Evolutionary conservation across 2,329 filamentous ascomycete species (phyloP), one percentile per base, ranked within the genome.

Genomic region (Fusarium concolor): DNA sequence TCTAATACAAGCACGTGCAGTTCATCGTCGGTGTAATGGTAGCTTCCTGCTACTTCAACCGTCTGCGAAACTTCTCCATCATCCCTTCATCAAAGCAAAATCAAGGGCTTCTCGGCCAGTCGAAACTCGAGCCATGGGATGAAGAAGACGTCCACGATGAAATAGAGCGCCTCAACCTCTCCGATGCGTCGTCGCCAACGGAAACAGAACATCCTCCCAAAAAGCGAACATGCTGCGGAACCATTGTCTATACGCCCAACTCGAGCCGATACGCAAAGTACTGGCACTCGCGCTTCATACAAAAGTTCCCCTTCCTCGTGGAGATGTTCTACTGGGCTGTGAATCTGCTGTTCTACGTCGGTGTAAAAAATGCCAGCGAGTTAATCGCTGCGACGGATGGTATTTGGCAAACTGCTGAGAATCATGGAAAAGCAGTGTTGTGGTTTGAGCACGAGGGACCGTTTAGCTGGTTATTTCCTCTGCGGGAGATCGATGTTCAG

Each of bases 251-350:
- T 59, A 89, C 83, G 8, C 87, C 87, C 12, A 89, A 89, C 71
- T 86, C 87, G 4, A 85, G 85, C 5, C 83, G 86, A n/a, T 91
- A 89, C 76, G 82, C 84, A 38, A 81, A 85, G 62, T 78, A 90
- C 74, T 75, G 85, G 47, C 89, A 90, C 75, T 89, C 86, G 63
- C 82, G 88, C 26, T 82, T 91, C 56, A 80, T 91, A 60, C 86
- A 90, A 75, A 89, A 89, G 73, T 90, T 78, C 33, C 89, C 90
- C 6, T 92, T 92, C 74, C 76, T 92, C 55, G 84, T 92, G 47
- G 89, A 92, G 76, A 91, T 92, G 88, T 91, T 91, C 76, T 92
- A 92, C 79, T 92, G 89, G 89, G 82, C 85, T 42, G 82, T 91
- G 70, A 90, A 89, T 72, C 86, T 89, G 67, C 81, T 84, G 44